A percentile compares a stretch with the other conserved stretches of the same genome.
Conservation (phyloP, 2,329 filamentous ascomycete species). For the Sporothrix protearum region DNA sequence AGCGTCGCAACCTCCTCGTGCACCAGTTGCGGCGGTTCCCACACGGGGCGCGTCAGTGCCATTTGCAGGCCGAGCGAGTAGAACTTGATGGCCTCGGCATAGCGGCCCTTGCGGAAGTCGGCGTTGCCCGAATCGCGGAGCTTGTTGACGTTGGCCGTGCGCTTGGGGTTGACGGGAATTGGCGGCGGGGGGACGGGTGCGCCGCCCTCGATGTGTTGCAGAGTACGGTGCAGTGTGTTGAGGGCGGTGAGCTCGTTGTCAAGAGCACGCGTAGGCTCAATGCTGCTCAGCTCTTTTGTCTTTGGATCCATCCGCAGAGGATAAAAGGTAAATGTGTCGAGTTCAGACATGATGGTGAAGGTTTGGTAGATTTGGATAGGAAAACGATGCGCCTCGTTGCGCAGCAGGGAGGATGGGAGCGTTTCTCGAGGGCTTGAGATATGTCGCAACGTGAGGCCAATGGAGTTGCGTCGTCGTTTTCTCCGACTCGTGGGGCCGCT, state of each 20-base stretch:
- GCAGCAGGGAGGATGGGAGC: background rate
- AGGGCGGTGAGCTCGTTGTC: constrained; percentile 66
- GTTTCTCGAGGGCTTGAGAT: too few species aligned
- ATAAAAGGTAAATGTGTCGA: constrained; percentile 75
- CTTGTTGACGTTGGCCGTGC: constrained; percentile 81
- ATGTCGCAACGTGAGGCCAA: background rate
- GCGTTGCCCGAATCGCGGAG: constrained; percentile 83
- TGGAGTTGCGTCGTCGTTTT: background rate
- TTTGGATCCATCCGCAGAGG: constrained; percentile 77
- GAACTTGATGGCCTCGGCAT: constrained; percentile 71
- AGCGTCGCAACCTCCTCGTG: constrained; percentile 78
- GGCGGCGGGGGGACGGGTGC: constrained; percentile 75
- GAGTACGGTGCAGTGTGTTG: constrained; percentile 72
- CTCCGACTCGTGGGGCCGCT: too few species aligned
- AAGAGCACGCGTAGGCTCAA: constrained; percentile 49
- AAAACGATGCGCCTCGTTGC: background rate
- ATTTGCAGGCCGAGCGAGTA: constrained; percentile 88
- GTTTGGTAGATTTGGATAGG: background rate
- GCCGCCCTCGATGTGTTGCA: constrained; percentile 63
- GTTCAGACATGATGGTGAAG: constrained; percentile 48
- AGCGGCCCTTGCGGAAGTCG: constrained; percentile 73
- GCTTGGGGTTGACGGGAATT: constrained; percentile 88
- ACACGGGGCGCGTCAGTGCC: constrained; percentile 74
- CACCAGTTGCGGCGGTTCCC: constrained; percentile 82
- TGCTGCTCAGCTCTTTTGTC: constrained; percentile 67